These are phyloP conservation scores for Niebla homalea DNA, from an alignment of 495 filamentous ascomycete species.

Conservation along the genomic window DNA sequence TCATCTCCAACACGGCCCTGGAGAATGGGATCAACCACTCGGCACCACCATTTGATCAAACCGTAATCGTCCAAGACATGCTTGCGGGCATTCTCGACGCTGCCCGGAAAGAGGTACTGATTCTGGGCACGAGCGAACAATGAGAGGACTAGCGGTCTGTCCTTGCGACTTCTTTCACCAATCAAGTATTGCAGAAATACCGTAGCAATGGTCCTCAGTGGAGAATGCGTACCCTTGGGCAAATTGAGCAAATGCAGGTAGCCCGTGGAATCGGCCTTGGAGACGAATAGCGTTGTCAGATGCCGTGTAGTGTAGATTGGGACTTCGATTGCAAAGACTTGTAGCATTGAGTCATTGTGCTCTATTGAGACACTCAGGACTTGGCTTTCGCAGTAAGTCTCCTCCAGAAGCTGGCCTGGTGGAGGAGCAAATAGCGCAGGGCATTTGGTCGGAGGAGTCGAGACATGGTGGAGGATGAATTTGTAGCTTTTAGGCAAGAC, in stretches of 20 bases:
- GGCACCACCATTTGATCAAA: slow-evolving; percentile 91
- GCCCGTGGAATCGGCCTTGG: slow-evolving; percentile 94
- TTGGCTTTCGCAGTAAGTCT: slow-evolving; percentile 79
- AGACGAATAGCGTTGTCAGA: slow-evolving; percentile 81
- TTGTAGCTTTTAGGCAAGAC: slow-evolving; percentile 55
- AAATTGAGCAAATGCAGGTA: slow-evolving; percentile 56
- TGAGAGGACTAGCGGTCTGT: slow-evolving; percentile 67
- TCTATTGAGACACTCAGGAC: slow-evolving; percentile 65
- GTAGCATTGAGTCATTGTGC: slow-evolving; percentile 24
- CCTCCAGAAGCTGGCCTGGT: slow-evolving; percentile 49
- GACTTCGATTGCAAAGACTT: slow-evolving; percentile 56
- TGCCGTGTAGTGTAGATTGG: slow-evolving; percentile 56
- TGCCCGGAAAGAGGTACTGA: slow-evolving; percentile 91
- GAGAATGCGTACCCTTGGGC: slow-evolving; percentile 49
- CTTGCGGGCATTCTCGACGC: slow-evolving; percentile 69
- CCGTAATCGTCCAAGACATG: slow-evolving; percentile 88
- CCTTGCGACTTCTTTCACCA: slow-evolving; percentile 46
- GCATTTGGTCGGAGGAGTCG: slow-evolving; percentile 63
- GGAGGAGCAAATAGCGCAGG: slow-evolving; percentile 68
- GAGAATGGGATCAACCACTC: slow-evolving; percentile 63
- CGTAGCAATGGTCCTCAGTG: slow-evolving; percentile 55
- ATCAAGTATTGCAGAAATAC: slow-evolving; percentile 68
- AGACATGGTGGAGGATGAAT: slow-evolving; percentile 74
- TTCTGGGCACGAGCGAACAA: slow-evolving; percentile 86
- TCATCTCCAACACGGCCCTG: background rate